A percentile compares a stretch with the other conserved stretches of the same genome.
Conservation (phyloP, 1,284 basidiomycete species). For the Macrocystidia cucumis region DNA sequence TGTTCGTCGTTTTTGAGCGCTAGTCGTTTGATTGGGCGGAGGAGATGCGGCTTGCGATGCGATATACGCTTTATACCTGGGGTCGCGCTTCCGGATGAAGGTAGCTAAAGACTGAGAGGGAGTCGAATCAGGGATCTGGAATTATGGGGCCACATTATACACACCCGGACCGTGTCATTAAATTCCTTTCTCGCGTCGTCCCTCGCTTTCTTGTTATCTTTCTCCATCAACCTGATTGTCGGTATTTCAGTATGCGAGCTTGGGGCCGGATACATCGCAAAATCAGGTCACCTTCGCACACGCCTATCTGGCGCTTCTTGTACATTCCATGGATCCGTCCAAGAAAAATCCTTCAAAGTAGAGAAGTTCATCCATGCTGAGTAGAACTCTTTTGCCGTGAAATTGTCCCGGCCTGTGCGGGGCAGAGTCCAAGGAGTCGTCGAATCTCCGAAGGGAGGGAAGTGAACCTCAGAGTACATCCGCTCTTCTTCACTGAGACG, state of each 20-base stretch:
- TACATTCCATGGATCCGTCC: conserved; percentile 83
- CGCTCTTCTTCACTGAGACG: conserved; percentile 82
- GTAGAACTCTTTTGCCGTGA: conserved; percentile 74
- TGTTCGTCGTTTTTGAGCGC: conserved; percentile 13
- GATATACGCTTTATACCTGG: conserved; percentile 77
- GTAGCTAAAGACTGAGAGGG: conserved; percentile 70
- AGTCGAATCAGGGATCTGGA: conserved; percentile 6
- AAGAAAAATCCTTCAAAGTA: conserved; percentile 86
- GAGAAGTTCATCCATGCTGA: conserved; percentile 82
- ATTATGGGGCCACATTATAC: conserved; percentile 16
- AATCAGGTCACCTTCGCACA: conserved; percentile 55
- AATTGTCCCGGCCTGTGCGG: conserved; percentile 31
- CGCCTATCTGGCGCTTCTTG: conserved; percentile 84
- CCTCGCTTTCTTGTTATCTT: conserved; percentile 89
- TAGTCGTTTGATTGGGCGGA: conserved; percentile 16
- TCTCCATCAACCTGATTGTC: conserved; percentile 76
- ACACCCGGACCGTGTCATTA: conserved; percentile 84
- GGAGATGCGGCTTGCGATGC: conserved; percentile 37
- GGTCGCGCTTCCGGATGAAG: conserved; percentile 92
- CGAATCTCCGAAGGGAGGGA: conserved; percentile 83
- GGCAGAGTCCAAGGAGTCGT: conserved; percentile 62
- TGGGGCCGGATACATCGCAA: conserved; percentile 1
- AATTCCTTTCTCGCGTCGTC: conserved; percentile 89
- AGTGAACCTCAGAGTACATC: conserved; percentile 44
- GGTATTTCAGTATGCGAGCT: conserved; percentile 7